These are phyloP conservation scores for Athelia psychrophila DNA, from an alignment of 1,284 basidiomycete genomes.

Conservation along the genomic window DNA sequence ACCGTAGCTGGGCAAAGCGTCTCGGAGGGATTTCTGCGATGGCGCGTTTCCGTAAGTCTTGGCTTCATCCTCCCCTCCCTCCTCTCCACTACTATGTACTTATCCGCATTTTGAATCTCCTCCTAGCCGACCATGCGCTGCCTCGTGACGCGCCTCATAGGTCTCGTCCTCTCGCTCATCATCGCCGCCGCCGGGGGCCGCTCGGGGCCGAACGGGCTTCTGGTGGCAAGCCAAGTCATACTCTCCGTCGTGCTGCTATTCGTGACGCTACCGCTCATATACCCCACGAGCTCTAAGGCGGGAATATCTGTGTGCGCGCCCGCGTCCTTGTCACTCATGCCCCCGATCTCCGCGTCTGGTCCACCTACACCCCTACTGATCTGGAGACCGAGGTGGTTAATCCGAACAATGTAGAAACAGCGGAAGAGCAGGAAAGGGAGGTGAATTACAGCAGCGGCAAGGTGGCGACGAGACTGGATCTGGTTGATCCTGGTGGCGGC, in stretches of 20 bases:
- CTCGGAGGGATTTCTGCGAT: slow-evolving; percentile 83
- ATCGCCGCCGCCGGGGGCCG: slow-evolving; percentile 69
- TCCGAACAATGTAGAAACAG: background rate
- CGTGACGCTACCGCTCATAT: slow-evolving; percentile 68
- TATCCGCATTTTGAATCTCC: slow-evolving; percentile 3
- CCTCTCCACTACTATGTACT: too few relatives aligned
- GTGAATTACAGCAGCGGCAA: slow-evolving; percentile 65
- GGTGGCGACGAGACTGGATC: slow-evolving; percentile 55
- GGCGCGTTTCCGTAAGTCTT: slow-evolving; percentile 64
- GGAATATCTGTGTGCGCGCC: slow-evolving; percentile 49
- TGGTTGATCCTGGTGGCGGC: slow-evolving; percentile 61
- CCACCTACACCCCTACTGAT: too few relatives aligned
- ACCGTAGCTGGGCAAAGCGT: slow-evolving; percentile 84
- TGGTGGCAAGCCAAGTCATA: slow-evolving; percentile 77
- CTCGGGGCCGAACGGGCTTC: slow-evolving; percentile 66
- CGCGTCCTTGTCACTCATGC: too few relatives aligned
- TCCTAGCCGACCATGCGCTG: slow-evolving; percentile 71
- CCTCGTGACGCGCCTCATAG: slow-evolving; percentile 69
- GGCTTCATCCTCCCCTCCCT: too few relatives aligned
- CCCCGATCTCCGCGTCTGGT: too few relatives aligned
- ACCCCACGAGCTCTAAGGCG: slow-evolving; percentile 52
- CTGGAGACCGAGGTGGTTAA: background rate
- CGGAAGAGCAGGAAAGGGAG: slow-evolving; percentile 14
- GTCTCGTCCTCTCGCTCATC: slow-evolving; percentile 70
- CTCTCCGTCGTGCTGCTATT: slow-evolving; percentile 80